Evolutionary conservation across 495 filamentous ascomycete genomes (phyloP), one percentile per base, ranked within the genome.

Genomic region (Aspergillus bertholletiae): DNA sequence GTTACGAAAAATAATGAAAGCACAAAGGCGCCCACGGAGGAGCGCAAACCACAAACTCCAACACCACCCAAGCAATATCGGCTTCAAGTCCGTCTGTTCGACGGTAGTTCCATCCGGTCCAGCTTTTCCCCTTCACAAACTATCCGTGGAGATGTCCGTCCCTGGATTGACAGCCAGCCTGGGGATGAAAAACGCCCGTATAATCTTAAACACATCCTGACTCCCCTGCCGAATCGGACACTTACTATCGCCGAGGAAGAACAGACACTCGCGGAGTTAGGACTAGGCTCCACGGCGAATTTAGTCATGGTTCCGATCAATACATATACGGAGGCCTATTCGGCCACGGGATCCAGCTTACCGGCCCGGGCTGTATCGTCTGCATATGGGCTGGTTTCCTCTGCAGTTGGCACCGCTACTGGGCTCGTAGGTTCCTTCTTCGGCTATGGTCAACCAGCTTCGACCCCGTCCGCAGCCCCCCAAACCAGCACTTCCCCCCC

Each of bases 61-160:
- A 56, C 57, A 18, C 65, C 68, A 12, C 73, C 72, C 21, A 63
- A 49, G n/a, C 59, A 75, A 49, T 77, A 73, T 57, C 81, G 87
- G 12, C 69, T 97, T 6, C 92, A 94, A 60, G 82, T 96, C 37
- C 84, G 93, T 1, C 74, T 96, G 0, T 87, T 96, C 37, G 90
- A 96, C 64, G 93, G 93, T 12, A 83, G 82, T 27, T 90, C 83
- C 13, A 81, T 97, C 45, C 84, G 89, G 27, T 76, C 75, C 23
- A 84, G 79, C 20, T 96, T 97, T 65, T 71, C 80, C 0, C 80
- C 83, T 43, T 74, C 73, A 1, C 75, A 82, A 11, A 88, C 82
- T 13, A 78, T 97, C n/a, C 65, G 72, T 11, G 71, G 62, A 6
- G 81, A 88, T 35, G 88, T 97, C 2, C 80, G 93, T 3, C 59